Conservation (phyloP, 164 flowering plant genomes). For the Nymphaea thermarum region DNA sequence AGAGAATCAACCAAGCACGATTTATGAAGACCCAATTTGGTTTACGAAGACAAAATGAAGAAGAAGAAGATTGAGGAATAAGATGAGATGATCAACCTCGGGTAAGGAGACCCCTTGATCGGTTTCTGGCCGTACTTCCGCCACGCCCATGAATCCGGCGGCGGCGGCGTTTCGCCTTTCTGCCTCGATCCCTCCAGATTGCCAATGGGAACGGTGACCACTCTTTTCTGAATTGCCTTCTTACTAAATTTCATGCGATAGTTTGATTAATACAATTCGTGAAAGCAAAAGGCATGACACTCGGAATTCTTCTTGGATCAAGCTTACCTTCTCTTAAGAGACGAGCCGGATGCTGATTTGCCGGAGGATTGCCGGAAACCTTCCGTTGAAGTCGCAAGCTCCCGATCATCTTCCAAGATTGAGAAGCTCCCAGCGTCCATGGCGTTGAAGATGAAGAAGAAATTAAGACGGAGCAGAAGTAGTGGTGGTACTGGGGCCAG, state of each 20-base stretch:
- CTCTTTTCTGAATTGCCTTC: conserved; percentile 47
- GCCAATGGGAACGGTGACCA: conserved; percentile 61
- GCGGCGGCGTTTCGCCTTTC: conserved; percentile 62
- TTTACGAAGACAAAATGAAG: not conserved
- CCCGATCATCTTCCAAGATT: not conserved
- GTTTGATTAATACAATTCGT: not conserved
- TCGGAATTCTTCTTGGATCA: not conserved
- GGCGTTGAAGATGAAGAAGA: not conserved
- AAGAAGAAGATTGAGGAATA: not conserved
- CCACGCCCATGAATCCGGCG: conserved; percentile 92
- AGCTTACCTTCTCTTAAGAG: not conserved
- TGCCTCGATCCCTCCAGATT: conserved; percentile 45
- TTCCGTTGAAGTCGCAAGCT: not conserved
- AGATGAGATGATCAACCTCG: conserved; percentile 30
- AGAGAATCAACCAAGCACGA: not conserved
- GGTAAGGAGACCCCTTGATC: conserved; percentile 89
- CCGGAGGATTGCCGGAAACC: not conserved
- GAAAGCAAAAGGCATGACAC: not conserved
- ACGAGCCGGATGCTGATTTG: not conserved
- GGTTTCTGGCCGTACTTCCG: conserved; percentile 95
- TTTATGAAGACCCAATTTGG: not conserved
- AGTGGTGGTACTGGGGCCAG: no score
- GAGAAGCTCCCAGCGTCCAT: not conserved
- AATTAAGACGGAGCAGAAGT: not conserved
- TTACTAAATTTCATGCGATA: conserved; percentile 20